phyloP scores from a whole-genome alignment of 108 stramenopile species.

The Nitzschia sp. region DNA sequence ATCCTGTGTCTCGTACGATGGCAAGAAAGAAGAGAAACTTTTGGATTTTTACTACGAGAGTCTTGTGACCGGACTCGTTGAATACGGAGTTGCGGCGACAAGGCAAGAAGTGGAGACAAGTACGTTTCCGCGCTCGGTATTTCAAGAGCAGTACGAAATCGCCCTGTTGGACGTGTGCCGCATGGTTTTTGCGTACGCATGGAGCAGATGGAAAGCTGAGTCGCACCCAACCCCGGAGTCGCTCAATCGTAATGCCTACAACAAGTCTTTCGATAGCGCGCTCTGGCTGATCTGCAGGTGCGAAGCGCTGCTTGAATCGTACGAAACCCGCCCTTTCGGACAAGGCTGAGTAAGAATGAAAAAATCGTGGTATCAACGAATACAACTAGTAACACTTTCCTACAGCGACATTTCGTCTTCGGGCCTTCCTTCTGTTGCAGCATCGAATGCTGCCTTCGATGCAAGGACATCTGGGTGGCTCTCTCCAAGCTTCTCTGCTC shows the following conservation, averaged over 20 bases:
- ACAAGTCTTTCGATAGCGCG: conserved; percentile 52
- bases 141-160: conserved; percentile 57
- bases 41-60: conserved; percentile 47
- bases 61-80: conserved; percentile 39
- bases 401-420: conserved; percentile 25
- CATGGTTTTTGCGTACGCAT: conserved; percentile 70
- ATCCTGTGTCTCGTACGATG: conserved; percentile 40
- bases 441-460: conserved; percentile 10
- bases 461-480: conserved; percentile 21
- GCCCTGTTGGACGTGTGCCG: conserved; percentile 64
- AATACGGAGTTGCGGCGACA: conserved; percentile 43
- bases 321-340: background rate
- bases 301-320: conserved; percentile 28
- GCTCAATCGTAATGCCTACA: conserved; percentile 66
- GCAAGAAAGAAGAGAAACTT: conserved; percentile 39
- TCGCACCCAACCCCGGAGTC: conserved; percentile 45
- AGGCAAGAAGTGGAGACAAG: conserved; percentile 30
- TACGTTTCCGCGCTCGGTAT: conserved; percentile 38
- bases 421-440: background rate
- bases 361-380: background rate
- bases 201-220: conserved; percentile 56
- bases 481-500: conserved; percentile 17
- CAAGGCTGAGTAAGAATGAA: too few relatives aligned
- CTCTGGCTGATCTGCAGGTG: conserved; percentile 68
- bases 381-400: background rate